These are phyloP conservation scores for Omphalea diandra DNA, from an alignment of 441 rosid species.

Conservation along the genomic window DNA sequence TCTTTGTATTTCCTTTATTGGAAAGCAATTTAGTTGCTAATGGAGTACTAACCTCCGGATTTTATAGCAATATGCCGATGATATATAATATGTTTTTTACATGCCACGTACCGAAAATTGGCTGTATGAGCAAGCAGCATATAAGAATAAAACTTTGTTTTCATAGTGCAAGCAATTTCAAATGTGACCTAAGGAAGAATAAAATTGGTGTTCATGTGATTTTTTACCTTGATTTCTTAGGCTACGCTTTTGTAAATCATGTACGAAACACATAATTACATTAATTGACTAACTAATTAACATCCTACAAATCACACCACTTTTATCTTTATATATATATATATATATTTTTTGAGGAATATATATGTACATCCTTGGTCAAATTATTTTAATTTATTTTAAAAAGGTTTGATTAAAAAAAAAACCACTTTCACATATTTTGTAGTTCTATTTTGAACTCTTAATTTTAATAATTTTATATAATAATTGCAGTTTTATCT, in stretches of 20 bases:
- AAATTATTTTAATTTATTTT: too few relatives aligned
- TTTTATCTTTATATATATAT: too few relatives aligned
- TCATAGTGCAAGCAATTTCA: not conserved
- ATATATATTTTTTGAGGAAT: too few relatives aligned
- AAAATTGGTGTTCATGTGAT: constrained; percentile 16
- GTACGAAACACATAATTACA: not conserved
- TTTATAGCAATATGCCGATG: not conserved
- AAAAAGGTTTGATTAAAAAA: too few relatives aligned
- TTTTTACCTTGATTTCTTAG: not conserved
- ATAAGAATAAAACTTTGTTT: not conserved
- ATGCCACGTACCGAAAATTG: not conserved
- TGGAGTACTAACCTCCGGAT: not conserved
- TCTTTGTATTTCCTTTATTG: not conserved
- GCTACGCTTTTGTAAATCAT: constrained; percentile 16
- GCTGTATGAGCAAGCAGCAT: not conserved
- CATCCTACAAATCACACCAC: not conserved
- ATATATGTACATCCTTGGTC: too few relatives aligned
- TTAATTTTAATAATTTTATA: too few relatives aligned
- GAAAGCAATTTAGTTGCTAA: not conserved
- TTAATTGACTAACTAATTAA: not conserved
- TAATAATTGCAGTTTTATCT: too few relatives aligned
- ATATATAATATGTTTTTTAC: not conserved
- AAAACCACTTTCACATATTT: too few relatives aligned
- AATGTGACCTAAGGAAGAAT: not conserved
- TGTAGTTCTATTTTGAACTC: too few relatives aligned